Conservation (phyloP, 169 alveolate genomes). For the Plasmodium coatneyi region DNA sequence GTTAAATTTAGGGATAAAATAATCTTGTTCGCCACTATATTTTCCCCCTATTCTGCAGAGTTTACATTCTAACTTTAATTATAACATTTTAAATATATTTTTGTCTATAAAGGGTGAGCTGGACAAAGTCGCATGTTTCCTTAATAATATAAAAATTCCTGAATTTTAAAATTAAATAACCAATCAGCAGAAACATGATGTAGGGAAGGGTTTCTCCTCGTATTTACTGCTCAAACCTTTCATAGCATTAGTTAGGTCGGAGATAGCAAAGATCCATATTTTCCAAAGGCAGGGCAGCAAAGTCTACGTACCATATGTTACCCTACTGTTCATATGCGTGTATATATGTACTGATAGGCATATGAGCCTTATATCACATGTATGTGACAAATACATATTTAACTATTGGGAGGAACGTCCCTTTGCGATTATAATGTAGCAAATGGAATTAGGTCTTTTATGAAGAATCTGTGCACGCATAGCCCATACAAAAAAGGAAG, state of each 20-base stretch:
- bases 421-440: background rate
- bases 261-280: background rate
- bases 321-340: background rate
- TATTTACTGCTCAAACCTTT: background rate
- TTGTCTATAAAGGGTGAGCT: background rate
- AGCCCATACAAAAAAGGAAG: background rate
- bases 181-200: background rate
- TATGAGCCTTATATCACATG: background rate
- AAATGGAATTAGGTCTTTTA: background rate
- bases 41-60: background rate
- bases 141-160: background rate
- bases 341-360: background rate
- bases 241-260: background rate
- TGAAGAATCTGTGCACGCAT: background rate
- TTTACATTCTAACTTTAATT: background rate
- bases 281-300: background rate
- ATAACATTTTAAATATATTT: background rate
- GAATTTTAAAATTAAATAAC: background rate
- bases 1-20: background rate
- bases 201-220: background rate
- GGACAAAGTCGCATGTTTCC: background rate
- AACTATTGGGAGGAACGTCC: background rate
- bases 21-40: background rate
- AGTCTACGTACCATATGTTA: background rate
- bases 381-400: background rate